Evolutionary conservation across 257 asterid species (phyloP).

Genomic region (Penstemon eatonii): DNA sequence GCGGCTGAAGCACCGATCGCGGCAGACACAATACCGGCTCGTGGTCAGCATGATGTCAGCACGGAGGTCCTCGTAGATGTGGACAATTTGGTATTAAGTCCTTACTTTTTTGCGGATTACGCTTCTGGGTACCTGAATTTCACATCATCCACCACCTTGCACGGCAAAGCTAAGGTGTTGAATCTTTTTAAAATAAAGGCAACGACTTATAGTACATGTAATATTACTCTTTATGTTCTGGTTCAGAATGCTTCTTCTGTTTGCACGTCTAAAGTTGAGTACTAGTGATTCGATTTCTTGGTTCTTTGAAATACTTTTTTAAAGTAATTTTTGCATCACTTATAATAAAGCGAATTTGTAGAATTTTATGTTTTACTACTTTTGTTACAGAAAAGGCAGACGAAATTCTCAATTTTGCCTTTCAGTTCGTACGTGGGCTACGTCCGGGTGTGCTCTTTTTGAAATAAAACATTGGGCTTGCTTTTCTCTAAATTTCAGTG

Average conservation of each 20-base stretch:
- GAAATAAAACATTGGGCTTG: no score
- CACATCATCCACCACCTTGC: constrained; percentile 46
- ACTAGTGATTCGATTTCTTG: neutral
- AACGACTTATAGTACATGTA: constrained; percentile 42
- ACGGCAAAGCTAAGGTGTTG: constrained; percentile 47
- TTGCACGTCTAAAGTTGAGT: constrained; percentile 44
- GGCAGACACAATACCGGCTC: constrained; percentile 48
- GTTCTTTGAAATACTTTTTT: no score
- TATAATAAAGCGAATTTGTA: no score
- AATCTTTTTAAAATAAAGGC: constrained; percentile 46
- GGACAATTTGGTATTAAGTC: constrained; percentile 29
- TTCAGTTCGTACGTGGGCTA: no score
- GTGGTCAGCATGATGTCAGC: constrained; percentile 41
- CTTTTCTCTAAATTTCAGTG: no score
- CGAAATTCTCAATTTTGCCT: no score
- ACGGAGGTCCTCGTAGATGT: constrained; percentile 30
- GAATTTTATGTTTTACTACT: no score
- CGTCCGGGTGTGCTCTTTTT: no score
- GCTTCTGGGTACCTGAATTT: constrained; percentile 45
- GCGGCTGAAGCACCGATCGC: constrained; percentile 45
- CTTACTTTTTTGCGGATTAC: constrained; percentile 36
- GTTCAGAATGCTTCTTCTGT: constrained; percentile 38
- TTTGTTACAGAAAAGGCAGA: no score
- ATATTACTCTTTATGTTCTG: constrained; percentile 39
- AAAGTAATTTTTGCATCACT: no score